Evolutionary conservation across 2,329 filamentous ascomycete genomes (phyloP).

Genomic region (Cordyceps fumosorosea): DNA sequence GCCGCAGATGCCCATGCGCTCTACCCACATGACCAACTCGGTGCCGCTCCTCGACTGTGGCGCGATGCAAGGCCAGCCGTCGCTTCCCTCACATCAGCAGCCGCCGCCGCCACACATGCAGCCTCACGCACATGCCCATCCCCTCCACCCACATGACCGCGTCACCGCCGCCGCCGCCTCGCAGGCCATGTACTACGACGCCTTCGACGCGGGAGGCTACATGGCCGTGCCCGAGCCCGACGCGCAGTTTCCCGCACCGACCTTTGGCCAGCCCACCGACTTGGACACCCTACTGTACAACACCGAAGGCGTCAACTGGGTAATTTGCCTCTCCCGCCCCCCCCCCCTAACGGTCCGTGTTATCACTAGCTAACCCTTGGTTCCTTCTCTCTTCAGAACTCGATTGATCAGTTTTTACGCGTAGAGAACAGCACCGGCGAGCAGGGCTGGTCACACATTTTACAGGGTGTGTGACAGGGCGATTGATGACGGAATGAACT

Average conservation of each 20-base stretch:
- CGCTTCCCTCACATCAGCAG: neutral
- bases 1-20: neutral
- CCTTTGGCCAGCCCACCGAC: constrained; percentile 27
- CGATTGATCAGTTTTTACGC: constrained; percentile 24
- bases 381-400: constrained; percentile 16
- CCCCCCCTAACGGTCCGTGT: too few species aligned
- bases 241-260: constrained; percentile 18
- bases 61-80: neutral
- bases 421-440: constrained; percentile 4
- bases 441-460: neutral
- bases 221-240: constrained; percentile 17
- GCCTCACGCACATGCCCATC: neutral
- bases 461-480: neutral
- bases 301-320: constrained; percentile 34
- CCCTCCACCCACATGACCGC: neutral
- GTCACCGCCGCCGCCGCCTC: constrained; percentile 15
- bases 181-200: constrained; percentile 6
- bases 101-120: neutral
- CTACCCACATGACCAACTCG: neutral
- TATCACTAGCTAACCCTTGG: neutral
- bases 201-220: neutral
- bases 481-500: too few species aligned
- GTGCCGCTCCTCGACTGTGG: neutral
- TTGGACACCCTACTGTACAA: constrained; percentile 32
- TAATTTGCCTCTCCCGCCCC: constrained; percentile 15